Evolutionary conservation across 2,329 filamentous ascomycete species (phyloP).

Genomic region (Capronia epimyces): DNA sequence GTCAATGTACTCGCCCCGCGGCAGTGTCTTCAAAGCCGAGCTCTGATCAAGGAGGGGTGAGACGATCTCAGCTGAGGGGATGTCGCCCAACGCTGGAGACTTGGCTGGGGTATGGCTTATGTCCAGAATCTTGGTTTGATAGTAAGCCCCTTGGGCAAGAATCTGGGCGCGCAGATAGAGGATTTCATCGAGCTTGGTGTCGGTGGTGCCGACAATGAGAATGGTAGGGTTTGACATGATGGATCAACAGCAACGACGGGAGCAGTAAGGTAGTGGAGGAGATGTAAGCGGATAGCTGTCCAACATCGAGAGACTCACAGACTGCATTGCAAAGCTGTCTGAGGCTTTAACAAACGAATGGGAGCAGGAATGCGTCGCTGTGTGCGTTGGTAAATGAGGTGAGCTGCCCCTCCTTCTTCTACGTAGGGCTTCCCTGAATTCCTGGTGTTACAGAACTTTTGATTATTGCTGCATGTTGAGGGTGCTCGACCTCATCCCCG

Average conservation of each 20-base stretch:
- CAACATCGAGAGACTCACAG: background rate
- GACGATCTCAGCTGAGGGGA: slow-evolving; percentile 44
- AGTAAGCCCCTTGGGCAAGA: slow-evolving; percentile 29
- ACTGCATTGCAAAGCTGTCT: background rate
- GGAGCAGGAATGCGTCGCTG: background rate
- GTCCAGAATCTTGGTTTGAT: slow-evolving; percentile 49
- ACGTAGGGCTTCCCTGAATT: background rate
- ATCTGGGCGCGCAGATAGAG: slow-evolving; percentile 51
- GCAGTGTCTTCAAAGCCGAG: slow-evolving; percentile 37
- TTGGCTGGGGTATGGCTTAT: slow-evolving; percentile 45
- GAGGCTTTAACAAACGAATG: background rate
- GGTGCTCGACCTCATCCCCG: background rate
- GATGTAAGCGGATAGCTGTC: background rate
- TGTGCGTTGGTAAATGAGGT: background rate
- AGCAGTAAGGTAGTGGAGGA: background rate
- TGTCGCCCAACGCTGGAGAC: slow-evolving; percentile 26
- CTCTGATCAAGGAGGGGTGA: slow-evolving; percentile 32
- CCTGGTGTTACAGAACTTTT: background rate
- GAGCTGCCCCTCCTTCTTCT: background rate
- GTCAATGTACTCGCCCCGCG: slow-evolving; percentile 53
- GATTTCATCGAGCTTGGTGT: slow-evolving; percentile 59
- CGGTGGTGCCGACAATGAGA: slow-evolving; percentile 57
- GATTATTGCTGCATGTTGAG: background rate
- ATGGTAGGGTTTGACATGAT: slow-evolving; percentile 39
- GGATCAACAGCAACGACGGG: background rate